Conservation (phyloP, 179 eudicot species). For the Corrigiola litoralis region DNA sequence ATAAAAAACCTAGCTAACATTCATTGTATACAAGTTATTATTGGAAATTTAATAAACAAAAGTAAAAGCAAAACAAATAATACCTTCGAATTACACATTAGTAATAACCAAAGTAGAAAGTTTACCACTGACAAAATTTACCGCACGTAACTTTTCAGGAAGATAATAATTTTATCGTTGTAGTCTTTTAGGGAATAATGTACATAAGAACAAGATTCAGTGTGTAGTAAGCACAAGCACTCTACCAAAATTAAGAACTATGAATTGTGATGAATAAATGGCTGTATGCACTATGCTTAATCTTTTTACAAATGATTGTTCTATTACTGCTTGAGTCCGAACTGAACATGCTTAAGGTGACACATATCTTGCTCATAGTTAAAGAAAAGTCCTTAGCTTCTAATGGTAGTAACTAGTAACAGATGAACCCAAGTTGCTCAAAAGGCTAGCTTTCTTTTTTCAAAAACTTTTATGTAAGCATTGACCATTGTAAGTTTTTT, state of each 20-base stretch:
- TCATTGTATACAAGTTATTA: too few species aligned
- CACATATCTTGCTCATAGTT: background rate
- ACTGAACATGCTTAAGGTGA: background rate
- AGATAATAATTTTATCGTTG: too few species aligned
- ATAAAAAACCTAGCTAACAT: too few species aligned
- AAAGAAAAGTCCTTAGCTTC: background rate
- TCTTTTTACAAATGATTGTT: slow-evolving; percentile 5
- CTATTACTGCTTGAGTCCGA: background rate
- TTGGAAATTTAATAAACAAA: too few species aligned
- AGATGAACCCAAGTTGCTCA: background rate
- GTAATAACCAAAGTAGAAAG: too few species aligned
- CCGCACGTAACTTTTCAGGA: background rate
- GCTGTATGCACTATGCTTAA: too few species aligned
- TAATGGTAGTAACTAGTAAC: background rate
- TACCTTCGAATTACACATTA: too few species aligned
- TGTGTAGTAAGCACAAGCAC: background rate
- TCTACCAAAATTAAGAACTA: background rate
- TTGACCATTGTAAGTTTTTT: too few species aligned
- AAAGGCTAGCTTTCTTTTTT: slow-evolving; percentile 16
- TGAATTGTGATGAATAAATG: too few species aligned
- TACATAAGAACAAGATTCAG: background rate
- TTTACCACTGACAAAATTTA: background rate
- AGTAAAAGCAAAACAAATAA: too few species aligned
- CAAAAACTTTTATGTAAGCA: too few species aligned
- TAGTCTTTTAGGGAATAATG: background rate